Evolutionary conservation across 2,329 filamentous ascomycete species (phyloP).

Genomic region (Calonectria honghensis): DNA sequence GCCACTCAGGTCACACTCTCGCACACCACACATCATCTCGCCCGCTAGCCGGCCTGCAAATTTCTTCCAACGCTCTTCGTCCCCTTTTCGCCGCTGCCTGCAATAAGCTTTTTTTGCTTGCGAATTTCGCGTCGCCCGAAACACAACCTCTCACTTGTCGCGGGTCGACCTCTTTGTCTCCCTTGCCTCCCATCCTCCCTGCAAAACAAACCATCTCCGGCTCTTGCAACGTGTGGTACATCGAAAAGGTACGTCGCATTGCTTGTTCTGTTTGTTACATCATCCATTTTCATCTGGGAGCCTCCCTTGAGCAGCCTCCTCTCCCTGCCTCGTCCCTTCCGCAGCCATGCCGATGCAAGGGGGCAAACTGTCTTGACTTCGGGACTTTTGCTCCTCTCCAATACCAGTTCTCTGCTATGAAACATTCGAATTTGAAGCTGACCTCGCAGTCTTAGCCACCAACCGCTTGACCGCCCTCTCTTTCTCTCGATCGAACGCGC

Average conservation of each 20-base stretch:
- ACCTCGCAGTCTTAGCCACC: constrained; percentile 49
- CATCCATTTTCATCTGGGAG: neutral
- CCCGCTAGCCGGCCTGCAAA: constrained; percentile 44
- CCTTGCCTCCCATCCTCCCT: constrained; percentile 33
- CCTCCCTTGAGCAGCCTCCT: constrained; percentile 13
- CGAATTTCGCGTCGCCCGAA: constrained; percentile 38
- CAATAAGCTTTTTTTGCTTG: constrained; percentile 32
- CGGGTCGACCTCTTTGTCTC: constrained; percentile 51
- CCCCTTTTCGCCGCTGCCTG: constrained; percentile 28
- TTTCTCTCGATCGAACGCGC: constrained; percentile 46
- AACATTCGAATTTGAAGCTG: constrained; percentile 42
- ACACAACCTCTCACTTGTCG: constrained; percentile 50
- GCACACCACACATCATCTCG: constrained; percentile 40
- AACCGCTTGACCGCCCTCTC: constrained; percentile 51
- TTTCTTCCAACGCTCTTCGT: constrained; percentile 29
- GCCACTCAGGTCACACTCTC: constrained; percentile 29
- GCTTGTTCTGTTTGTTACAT: neutral
- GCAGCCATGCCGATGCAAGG: constrained; percentile 26
- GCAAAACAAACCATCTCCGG: constrained; percentile 42
- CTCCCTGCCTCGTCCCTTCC: neutral
- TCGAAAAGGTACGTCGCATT: constrained; percentile 35
- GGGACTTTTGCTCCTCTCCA: constrained; percentile 14
- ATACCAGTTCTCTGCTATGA: constrained; percentile 28
- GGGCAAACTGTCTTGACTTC: constrained; percentile 18
- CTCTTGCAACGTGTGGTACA: constrained; percentile 11